Evolutionary conservation across 83 land plant genomes (phyloP), one percentile per base, ranked within the genome.

Genomic region (Thuja plicata): DNA sequence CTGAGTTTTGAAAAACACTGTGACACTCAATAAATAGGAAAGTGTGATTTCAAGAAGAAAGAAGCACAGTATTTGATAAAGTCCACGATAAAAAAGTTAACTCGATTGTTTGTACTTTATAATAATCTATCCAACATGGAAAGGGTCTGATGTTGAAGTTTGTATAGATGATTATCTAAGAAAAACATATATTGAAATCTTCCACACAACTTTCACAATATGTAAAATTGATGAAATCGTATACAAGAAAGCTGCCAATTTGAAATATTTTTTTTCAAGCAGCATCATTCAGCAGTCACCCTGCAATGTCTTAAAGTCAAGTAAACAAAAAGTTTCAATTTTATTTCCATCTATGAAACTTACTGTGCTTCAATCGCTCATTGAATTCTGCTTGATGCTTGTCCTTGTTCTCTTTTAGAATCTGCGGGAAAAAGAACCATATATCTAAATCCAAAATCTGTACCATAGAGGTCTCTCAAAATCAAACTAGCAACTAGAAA

Each of bases 331-430:
- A 34, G 5, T 76, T 34, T 12, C 79, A 76, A 82, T 45, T 85
- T 54, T 35, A 52, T 85, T 35, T 55, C 27, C 66, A 54, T 86
- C 79, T 80, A 7, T 38, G 84, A 46, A 73, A 92, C 99, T 89
- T 46, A 98, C 99, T 91, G 89, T 98, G 99, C 90, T 98, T 98
- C 88, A 98, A 96, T 48, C 99, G 93, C 83, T 98, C 99, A 90
- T 94, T 97, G 88, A 98, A 98, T 80, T 98, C 99, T 34, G 96
- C 96, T 88, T 98, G 95, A 41, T 92, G 89, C 90, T 95, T 94
- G 87, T 98, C 99, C 87, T 96, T 96, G 62, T 98, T 98, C 92
- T 96, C 99, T 91, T 93, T 98, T 85, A 98, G 87, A 79, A 98
- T 96, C 99, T 98, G 94, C 87, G 91, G 32, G 87, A 62, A 87